Percentiles rank a stretch among this genome's conserved stretches.
phyloP scores from a whole-genome alignment of 148 eudicot species.

The Vaccinium corymbosum region DNA sequence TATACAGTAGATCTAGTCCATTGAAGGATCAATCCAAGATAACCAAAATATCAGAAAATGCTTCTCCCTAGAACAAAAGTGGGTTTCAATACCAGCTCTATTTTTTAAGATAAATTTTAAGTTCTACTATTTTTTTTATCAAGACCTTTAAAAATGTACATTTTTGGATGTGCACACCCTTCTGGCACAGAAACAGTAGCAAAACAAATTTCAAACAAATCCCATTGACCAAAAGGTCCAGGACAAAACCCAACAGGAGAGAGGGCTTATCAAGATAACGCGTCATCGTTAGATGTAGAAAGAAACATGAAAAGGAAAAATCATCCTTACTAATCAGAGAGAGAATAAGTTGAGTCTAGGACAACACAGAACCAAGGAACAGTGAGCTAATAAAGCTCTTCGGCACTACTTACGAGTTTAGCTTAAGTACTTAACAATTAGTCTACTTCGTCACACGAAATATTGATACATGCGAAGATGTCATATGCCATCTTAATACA shows the following conservation, averaged over 20 bases:
- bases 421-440: neutral
- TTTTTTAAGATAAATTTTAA: neutral
- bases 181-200: neutral
- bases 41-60: neutral
- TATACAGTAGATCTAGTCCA: neutral
- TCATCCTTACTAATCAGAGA: neutral
- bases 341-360: neutral
- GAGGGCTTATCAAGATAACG: neutral
- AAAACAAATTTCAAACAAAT: conserved; percentile 3
- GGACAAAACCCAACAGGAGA: neutral
- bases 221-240: neutral
- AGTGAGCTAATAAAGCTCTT: neutral
- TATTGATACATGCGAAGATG: neutral
- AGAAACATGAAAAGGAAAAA: neutral
- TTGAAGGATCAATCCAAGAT: neutral
- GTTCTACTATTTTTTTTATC: neutral
- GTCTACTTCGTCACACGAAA: neutral
- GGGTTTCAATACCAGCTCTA: neutral
- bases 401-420: neutral
- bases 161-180: neutral
- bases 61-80: neutral
- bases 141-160: neutral
- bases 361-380: neutral
- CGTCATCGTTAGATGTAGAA: neutral
- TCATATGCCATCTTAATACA: neutral